Evolutionary conservation across 2,329 filamentous ascomycete genomes (phyloP), one percentile per base, ranked within the genome.

Genomic region (Ophiostoma australiae): DNA sequence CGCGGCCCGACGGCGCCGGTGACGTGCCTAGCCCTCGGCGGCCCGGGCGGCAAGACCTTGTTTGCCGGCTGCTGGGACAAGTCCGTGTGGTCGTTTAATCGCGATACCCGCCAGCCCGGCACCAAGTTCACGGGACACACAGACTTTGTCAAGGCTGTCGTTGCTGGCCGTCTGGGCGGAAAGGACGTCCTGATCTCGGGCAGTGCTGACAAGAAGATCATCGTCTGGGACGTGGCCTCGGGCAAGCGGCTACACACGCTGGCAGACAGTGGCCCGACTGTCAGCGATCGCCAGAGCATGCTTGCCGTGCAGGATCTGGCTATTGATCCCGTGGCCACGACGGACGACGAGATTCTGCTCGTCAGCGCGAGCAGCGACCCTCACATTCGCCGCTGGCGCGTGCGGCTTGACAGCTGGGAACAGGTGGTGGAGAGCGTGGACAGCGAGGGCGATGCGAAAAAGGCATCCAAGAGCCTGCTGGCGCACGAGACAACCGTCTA

Each of bases 11-110:
- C 85, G 66, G 90, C 92, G 3, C 95, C 95, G 1, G 83, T 97
- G 11, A 94, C 92, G 11, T 91, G 90, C 75, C 80, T 97, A 37
- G 88, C 91, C 20, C 83, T 92, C 48, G 89, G 87, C 65, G 85
- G 88, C 17, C 78, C 82, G 4, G 81, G 81, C 35, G 84, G 83
- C 72, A 80, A 79, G 69, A 90, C 85, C 1, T 78, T 97, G 13
- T 97, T 93, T 79, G 93, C 93, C 33, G 94, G 94, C 44, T 95
- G 90, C 72, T 99, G 95, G 95, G 94, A 99, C 81, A 97, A 97
- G 81, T 86, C 88, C 27, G 86, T 98, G 72, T 97, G 93, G 89
- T 91, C 90, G 41, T 97, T 93, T 91, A 85, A 91, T 76, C 81
- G 90, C 41, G 81, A 84, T 23, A 87, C 87, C 3, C 83, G 82